Percentiles rank a stretch among this genome's conserved stretches.
Conservation (phyloP, 352 stramenopile genomes). For the Pythium angustatum region DNA sequence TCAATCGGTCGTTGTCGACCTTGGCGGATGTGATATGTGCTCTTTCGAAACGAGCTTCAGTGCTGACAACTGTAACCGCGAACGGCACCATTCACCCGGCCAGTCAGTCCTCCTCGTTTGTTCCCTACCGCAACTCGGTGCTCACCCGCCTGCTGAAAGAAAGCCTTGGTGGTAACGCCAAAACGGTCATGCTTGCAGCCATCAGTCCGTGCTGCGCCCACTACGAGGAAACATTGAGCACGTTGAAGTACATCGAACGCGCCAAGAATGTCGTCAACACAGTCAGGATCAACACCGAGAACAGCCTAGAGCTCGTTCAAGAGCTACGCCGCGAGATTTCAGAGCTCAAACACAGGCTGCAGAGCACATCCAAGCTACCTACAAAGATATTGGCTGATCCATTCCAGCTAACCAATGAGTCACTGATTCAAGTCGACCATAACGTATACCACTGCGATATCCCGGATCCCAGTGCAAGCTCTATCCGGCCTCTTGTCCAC, state of each 20-base stretch:
- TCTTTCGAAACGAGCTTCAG: constrained; percentile 40
- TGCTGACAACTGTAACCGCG: not conserved
- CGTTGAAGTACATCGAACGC: constrained; percentile 79
- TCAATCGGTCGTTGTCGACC: constrained; percentile 85
- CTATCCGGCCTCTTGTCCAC: not conserved
- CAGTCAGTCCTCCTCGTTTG: constrained; percentile 42
- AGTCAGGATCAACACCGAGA: constrained; percentile 40
- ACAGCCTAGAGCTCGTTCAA: constrained; percentile 34
- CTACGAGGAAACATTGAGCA: constrained; percentile 88
- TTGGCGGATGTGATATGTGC: constrained; percentile 85
- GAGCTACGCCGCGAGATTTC: constrained; percentile 40
- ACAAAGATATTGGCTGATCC: not conserved
- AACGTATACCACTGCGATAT: constrained; percentile 15
- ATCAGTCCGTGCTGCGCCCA: constrained; percentile 83
- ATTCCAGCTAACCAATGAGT: not conserved
- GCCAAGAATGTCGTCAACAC: constrained; percentile 55
- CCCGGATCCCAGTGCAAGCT: not conserved
- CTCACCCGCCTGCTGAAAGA: constrained; percentile 84
- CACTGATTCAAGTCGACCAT: not conserved
- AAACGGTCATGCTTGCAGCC: constrained; percentile 86
- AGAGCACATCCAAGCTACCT: constrained; percentile 13
- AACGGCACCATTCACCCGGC: not conserved
- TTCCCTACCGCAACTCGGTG: constrained; percentile 90
- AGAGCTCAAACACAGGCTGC: constrained; percentile 46
- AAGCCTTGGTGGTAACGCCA: constrained; percentile 77